These are phyloP conservation scores for Aspergillus cejpii DNA, from an alignment of 2,329 filamentous ascomycete species.

Conservation along the genomic window DNA sequence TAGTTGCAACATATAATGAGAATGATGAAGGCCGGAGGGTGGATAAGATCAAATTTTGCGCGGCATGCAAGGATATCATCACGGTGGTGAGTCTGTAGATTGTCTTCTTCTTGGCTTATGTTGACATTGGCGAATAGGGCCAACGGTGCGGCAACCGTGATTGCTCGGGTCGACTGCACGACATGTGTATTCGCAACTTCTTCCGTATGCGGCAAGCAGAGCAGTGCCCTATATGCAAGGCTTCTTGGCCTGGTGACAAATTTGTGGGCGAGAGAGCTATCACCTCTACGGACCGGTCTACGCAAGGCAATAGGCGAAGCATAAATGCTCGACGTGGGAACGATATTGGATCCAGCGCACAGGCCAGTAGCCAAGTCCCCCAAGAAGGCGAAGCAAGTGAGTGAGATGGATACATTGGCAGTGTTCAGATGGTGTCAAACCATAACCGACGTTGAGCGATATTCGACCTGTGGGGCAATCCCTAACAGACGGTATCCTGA, in stretches of 20 bases:
- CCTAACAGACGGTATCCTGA: too few species aligned
- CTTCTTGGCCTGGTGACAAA: slow-evolving; percentile 46
- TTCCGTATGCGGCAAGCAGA: slow-evolving; percentile 60
- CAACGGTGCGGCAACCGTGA: slow-evolving; percentile 64
- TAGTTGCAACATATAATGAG: slow-evolving; percentile 80
- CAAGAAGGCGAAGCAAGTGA: not conserved
- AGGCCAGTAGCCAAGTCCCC: slow-evolving; percentile 4
- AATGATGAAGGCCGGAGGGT: slow-evolving; percentile 49
- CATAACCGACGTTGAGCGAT: not conserved
- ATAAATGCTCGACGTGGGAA: slow-evolving; percentile 15
- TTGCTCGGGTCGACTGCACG: slow-evolving; percentile 67
- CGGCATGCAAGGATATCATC: slow-evolving; percentile 82
- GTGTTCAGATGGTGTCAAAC: not conserved
- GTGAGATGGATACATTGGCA: not conserved
- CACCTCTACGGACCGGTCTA: slow-evolving; percentile 25
- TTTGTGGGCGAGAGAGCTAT: slow-evolving; percentile 51
- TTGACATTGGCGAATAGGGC: slow-evolving; percentile 44
- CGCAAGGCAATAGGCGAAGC: slow-evolving; percentile 23
- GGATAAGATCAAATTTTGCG: slow-evolving; percentile 77
- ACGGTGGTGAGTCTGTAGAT: slow-evolving; percentile 53
- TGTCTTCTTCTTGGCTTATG: not conserved
- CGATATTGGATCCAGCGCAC: slow-evolving; percentile 9
- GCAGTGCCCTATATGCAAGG: slow-evolving; percentile 57
- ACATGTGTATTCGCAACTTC: slow-evolving; percentile 66
- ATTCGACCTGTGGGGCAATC: too few species aligned